Conservation (phyloP, 177 flowering plant genomes). For the Vitis hybrid region DNA sequence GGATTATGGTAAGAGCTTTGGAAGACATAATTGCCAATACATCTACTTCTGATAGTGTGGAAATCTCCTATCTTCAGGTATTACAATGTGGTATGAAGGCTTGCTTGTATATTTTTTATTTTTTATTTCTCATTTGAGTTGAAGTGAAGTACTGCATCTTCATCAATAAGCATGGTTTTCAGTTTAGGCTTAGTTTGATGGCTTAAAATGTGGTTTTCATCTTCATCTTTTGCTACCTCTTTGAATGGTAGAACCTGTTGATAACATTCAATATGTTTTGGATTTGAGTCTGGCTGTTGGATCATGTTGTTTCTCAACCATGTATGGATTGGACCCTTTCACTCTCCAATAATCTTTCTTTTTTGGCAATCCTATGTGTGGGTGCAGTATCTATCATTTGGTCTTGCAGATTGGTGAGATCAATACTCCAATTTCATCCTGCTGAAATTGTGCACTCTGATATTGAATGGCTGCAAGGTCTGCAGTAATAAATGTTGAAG, state of each 20-base stretch:
- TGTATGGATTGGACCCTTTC: too few relatives aligned
- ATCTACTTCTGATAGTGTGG: conserved; percentile 55
- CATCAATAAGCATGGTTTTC: background rate
- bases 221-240: background rate
- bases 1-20: conserved; percentile 89
- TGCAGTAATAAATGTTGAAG: too few relatives aligned
- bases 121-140: background rate
- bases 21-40: conserved; percentile 72
- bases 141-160: background rate
- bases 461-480: too few relatives aligned
- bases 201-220: background rate
- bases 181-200: background rate
- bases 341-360: too few relatives aligned
- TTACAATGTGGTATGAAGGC: background rate
- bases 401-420: too few relatives aligned
- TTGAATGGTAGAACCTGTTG: background rate
- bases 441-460: too few relatives aligned
- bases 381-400: too few relatives aligned
- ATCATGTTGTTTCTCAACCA: too few relatives aligned
- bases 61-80: conserved; percentile 91
- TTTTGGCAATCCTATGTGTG: too few relatives aligned
- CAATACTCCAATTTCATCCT: too few relatives aligned
- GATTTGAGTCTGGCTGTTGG: too few relatives aligned
- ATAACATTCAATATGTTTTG: too few relatives aligned
- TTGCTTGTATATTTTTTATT: background rate